These are phyloP conservation scores for Pythium utonaiense DNA, from an alignment of 352 stramenopile genomes.

Conservation along the genomic window DNA sequence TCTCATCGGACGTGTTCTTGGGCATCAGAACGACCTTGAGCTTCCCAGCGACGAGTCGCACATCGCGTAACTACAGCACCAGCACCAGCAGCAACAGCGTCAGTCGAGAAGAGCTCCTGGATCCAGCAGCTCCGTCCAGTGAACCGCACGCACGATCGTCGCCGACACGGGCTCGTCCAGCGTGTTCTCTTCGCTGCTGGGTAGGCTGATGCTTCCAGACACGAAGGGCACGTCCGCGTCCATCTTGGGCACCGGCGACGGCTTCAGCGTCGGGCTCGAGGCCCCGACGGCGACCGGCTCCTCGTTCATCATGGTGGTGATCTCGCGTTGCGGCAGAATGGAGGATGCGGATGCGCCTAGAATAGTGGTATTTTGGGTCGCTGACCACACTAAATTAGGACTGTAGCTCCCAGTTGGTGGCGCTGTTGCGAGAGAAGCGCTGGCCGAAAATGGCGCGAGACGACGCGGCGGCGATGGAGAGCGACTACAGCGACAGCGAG, in stretches of 20 bases:
- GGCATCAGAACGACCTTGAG: slow-evolving; percentile 90
- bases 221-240: slow-evolving; percentile 41
- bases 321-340: neutral
- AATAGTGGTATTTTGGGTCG: too few relatives aligned
- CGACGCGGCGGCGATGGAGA: neutral
- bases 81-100: neutral
- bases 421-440: slow-evolving; percentile 10
- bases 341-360: too few relatives aligned
- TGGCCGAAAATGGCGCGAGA: slow-evolving; percentile 10
- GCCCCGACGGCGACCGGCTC: slow-evolving; percentile 7
- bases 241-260: neutral
- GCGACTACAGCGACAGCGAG: slow-evolving; percentile 23
- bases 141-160: slow-evolving; percentile 75
- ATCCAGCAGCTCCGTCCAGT: neutral
- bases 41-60: slow-evolving; percentile 85
- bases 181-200: slow-evolving; percentile 70
- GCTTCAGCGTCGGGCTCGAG: slow-evolving; percentile 18
- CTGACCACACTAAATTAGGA: too few relatives aligned
- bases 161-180: slow-evolving; percentile 85
- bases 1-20: slow-evolving; percentile 88
- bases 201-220: slow-evolving; percentile 77
- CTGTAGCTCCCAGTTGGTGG: too few relatives aligned
- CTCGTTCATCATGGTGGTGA: slow-evolving; percentile 26
- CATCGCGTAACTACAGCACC: slow-evolving; percentile 71
- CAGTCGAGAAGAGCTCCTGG: neutral